Percentiles rank a stretch among this genome's conserved stretches.
Conservation (phyloP, 495 filamentous ascomycete species). For the Neurospora sp. region DNA sequence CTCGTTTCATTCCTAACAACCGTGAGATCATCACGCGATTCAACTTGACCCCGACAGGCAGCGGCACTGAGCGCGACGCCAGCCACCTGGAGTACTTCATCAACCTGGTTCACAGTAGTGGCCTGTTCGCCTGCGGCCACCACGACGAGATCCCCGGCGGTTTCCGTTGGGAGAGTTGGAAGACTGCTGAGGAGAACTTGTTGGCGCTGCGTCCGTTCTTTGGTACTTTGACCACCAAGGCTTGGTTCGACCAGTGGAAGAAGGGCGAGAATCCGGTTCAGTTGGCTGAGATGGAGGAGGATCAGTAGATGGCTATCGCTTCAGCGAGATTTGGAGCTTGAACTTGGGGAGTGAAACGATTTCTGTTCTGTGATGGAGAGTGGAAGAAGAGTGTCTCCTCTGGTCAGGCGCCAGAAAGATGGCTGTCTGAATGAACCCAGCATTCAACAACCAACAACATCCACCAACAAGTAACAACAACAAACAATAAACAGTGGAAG, state of each 20-base stretch:
- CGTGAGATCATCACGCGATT: not conserved
- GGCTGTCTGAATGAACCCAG: too few relatives aligned
- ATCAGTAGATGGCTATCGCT: not conserved
- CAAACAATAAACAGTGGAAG: not conserved
- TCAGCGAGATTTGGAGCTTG: not conserved
- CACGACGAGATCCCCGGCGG: not conserved
- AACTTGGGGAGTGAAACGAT: not conserved
- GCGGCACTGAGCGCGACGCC: not conserved
- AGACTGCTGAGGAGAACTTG: not conserved
- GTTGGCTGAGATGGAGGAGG: not conserved
- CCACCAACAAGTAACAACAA: not conserved
- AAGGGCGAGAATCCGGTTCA: not conserved
- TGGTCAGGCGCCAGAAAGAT: too few relatives aligned
- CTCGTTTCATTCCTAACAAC: not conserved
- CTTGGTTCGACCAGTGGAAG: not conserved
- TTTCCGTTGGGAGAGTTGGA: not conserved
- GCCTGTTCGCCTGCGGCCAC: not conserved
- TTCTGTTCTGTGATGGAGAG: not conserved
- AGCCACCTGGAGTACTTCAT: not conserved
- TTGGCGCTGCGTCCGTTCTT: not conserved
- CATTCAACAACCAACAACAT: not conserved
- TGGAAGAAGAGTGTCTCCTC: not conserved
- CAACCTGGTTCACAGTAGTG: not conserved
- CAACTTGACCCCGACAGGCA: not conserved
- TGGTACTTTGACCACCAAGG: not conserved